Evolutionary conservation across 164 flowering plant genomes (phyloP).

Genomic region (Aristolochia contorta): DNA sequence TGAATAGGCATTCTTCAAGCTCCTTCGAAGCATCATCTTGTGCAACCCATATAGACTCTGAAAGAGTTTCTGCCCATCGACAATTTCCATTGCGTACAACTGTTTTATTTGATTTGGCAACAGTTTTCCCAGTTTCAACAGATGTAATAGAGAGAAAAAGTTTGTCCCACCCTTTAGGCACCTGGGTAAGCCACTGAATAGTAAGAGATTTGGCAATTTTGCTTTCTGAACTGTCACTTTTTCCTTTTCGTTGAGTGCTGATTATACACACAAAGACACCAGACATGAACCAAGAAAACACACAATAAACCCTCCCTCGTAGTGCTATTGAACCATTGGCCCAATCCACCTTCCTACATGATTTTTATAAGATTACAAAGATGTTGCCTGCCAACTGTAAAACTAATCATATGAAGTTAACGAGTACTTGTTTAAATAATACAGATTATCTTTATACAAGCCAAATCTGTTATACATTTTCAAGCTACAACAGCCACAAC

Average conservation of each 20-base stretch:
- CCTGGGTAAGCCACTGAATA: slow-evolving; percentile 20
- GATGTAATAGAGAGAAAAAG: slow-evolving; percentile 38
- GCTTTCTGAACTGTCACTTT: background rate
- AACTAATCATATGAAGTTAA: no score
- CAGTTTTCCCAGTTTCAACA: slow-evolving; percentile 42
- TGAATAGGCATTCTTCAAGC: slow-evolving; percentile 25
- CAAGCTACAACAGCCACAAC: no score
- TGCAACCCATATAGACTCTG: slow-evolving; percentile 46
- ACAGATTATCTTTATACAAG: no score
- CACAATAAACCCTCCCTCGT: no score
- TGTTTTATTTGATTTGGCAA: slow-evolving; percentile 40
- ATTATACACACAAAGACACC: background rate
- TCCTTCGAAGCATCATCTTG: slow-evolving; percentile 31
- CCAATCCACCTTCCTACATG: no score
- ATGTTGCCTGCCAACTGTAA: no score
- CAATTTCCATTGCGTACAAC: slow-evolving; percentile 41
- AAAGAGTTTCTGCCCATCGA: slow-evolving; percentile 46
- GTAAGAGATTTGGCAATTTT: background rate
- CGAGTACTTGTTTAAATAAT: no score
- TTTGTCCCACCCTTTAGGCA: slow-evolving; percentile 70
- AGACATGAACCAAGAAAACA: background rate
- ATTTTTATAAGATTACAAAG: no score
- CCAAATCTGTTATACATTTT: no score
- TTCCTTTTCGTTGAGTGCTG: background rate
- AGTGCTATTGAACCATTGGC: no score